Conservation (phyloP, 768 basidiomycete genomes). For the Tricholomella constricta region DNA sequence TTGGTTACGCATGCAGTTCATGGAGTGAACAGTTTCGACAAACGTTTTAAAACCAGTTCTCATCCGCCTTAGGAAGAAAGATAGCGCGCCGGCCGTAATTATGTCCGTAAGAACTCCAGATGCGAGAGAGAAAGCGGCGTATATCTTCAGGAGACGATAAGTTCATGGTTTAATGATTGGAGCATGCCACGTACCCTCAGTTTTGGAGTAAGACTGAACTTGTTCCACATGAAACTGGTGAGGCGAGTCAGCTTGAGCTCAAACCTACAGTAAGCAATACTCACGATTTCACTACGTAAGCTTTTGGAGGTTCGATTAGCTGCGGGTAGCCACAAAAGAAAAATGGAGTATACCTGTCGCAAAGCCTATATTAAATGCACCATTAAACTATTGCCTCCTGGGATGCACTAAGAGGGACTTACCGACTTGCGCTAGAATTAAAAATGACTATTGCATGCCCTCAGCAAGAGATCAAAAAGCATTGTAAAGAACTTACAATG, state of each 20-base stretch:
- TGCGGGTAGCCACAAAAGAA: neutral
- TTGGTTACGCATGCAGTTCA: neutral
- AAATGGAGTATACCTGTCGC: neutral
- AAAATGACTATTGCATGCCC: neutral
- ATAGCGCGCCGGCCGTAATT: constrained; percentile 51
- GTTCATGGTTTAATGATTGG: neutral
- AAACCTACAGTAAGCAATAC: neutral
- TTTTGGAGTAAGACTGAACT: neutral
- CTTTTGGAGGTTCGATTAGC: neutral
- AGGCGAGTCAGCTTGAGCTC: neutral
- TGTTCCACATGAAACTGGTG: neutral
- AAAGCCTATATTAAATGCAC: neutral
- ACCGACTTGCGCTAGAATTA: neutral
- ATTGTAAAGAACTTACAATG: constrained; percentile 39
- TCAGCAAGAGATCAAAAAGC: neutral
- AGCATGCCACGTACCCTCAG: neutral
- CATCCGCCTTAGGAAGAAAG: constrained; percentile 54
- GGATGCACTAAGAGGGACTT: neutral
- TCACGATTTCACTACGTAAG: neutral
- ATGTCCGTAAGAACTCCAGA: constrained; percentile 53
- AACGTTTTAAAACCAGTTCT: constrained; percentile 49
- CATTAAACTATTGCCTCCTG: neutral
- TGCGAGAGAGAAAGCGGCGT: constrained; percentile 51
- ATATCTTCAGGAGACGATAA: constrained; percentile 32
- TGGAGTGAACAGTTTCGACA: constrained; percentile 13